Percentiles rank a stretch among this genome's conserved stretches.
Conservation (phyloP, 345 rosid species). For the Theobroma cacao region DNA sequence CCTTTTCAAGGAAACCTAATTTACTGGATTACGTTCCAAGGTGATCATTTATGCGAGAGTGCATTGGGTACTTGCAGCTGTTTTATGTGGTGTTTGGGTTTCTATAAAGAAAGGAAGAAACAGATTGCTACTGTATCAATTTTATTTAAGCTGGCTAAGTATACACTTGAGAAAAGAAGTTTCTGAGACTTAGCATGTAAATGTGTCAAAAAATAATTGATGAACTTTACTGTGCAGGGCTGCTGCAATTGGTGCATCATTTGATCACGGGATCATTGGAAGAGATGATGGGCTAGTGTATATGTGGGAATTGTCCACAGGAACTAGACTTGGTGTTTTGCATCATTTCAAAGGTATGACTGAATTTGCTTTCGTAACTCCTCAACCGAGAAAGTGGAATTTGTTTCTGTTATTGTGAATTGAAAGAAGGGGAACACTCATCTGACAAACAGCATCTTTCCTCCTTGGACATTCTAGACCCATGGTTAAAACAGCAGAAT, state of each 20-base stretch:
- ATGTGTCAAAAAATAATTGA: background rate
- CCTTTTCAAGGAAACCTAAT: background rate
- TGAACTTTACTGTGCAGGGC: constrained; percentile 46
- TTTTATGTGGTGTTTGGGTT: background rate
- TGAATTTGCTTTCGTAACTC: background rate
- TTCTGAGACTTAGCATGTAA: background rate
- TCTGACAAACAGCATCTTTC: background rate
- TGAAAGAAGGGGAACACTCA: background rate
- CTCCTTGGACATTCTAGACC: background rate
- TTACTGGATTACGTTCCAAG: background rate
- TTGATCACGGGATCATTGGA: constrained; percentile 70
- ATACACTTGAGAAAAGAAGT: background rate
- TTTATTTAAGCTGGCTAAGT: background rate
- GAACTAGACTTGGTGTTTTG: constrained; percentile 54
- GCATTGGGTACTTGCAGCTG: background rate
- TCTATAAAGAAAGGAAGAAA: background rate
- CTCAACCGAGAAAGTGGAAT: background rate
- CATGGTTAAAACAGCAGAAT: background rate
- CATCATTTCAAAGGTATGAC: constrained; percentile 72
- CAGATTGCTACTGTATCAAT: background rate
- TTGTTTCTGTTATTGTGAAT: background rate
- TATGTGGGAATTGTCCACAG: constrained; percentile 69
- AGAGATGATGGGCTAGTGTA: constrained; percentile 70
- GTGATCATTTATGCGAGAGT: background rate
- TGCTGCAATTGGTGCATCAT: constrained; percentile 40